Evolutionary conservation across 148 eudicot genomes (phyloP), one percentile per base, ranked within the genome.

Genomic region (Selenicereus undatus): DNA sequence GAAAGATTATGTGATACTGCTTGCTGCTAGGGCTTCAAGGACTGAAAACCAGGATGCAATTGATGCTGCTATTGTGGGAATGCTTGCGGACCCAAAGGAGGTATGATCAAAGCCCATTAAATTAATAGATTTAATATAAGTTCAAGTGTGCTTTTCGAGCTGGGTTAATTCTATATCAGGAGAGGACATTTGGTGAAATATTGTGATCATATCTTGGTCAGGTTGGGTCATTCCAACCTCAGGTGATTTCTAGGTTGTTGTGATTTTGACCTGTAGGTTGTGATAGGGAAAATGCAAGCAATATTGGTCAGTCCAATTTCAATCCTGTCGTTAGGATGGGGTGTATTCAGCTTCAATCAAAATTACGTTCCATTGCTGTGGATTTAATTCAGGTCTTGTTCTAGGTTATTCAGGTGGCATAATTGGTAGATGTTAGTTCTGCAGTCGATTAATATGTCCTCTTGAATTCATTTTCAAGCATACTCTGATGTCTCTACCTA

Each of bases 71-170:
- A 93, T 93, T 66, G 97, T 93, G 20, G 87, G 89, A 35, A 89
- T 88, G 88, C 89, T 93, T 42, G 90, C 92, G 7, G 97, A 93
- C 79, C 93, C 97, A 16, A 93, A 93, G 75, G 97, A 93, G 97
- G 97, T 91, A 83, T 36, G 27, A 36, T 68, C 45, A 39, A 66
- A 60, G 50, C 17, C 35, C 48, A 30, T 21, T 16, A 13, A 78
- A 70, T 71, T 20, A 24, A 76, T 6, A 48, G 13, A 48, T 48
- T 48, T 12, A 48, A 12, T 9, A 48, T 9, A 48, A 48, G 52
- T 10, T 10, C 12, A 48, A 48, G 14, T 48, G 52, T 48, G 52
- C 0, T 48, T 48, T 48, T 48, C 14, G 52, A 48, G 52, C 14
- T 48, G 52, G 52, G 52, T 48, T 48, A 48, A 48, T 48, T 5